Conservation (phyloP, 2,329 filamentous ascomycete species). For the Aspergillus sp. region DNA sequence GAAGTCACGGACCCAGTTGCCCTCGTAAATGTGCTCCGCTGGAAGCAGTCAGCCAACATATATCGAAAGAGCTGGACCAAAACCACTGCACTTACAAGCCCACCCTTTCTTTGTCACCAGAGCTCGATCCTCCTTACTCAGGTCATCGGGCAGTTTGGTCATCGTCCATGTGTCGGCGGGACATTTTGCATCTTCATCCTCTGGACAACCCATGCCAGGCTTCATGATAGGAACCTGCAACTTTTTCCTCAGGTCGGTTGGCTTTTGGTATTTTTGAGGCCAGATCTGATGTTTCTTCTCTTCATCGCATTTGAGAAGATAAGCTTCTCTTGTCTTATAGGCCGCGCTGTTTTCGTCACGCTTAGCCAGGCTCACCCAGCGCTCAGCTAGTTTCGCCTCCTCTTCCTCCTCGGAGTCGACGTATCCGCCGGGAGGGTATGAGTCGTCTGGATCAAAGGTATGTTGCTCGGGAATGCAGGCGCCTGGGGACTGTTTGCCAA, state of each 20-base stretch:
- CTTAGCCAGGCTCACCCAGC: not conserved
- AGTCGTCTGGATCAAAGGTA: not conserved
- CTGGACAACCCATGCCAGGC: not conserved
- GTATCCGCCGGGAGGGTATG: not conserved
- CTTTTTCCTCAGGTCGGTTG: not conserved
- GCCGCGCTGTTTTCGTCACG: not conserved
- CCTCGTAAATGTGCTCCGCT: slow-evolving; percentile 13
- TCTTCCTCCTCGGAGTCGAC: not conserved
- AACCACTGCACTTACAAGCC: not conserved
- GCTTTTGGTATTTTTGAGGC: not conserved
- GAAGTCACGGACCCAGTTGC: slow-evolving; percentile 7
- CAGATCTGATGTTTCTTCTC: not conserved
- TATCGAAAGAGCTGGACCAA: not conserved
- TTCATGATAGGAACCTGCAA: not conserved
- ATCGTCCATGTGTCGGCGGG: not conserved
- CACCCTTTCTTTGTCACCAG: not conserved
- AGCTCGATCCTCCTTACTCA: not conserved
- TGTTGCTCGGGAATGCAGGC: not conserved
- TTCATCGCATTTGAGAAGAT: not conserved
- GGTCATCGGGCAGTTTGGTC: not conserved
- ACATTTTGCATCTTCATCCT: not conserved
- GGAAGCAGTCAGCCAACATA: not conserved
- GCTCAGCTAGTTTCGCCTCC: not conserved
- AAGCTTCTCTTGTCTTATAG: not conserved
- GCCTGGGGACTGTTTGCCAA: not conserved